Evolutionary conservation across 441 rosid species (phyloP).

Genomic region (Brassica balearica): DNA sequence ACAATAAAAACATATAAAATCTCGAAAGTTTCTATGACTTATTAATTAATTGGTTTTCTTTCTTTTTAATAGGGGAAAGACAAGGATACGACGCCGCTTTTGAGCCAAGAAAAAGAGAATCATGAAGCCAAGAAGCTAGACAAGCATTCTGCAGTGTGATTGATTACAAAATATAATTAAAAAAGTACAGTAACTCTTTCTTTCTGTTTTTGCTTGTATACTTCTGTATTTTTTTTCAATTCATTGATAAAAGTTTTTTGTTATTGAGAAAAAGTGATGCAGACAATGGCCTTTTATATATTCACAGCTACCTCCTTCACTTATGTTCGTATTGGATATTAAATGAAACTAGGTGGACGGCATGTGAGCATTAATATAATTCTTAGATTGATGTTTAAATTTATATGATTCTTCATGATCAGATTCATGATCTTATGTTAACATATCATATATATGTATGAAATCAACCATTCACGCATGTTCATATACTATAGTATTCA

Average conservation of each 20-base stretch:
- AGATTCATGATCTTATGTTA: too few species aligned
- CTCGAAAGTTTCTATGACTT: neutral
- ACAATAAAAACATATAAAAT: neutral
- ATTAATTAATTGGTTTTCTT: neutral
- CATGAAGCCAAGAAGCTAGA: slow-evolving; percentile 69
- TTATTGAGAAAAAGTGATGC: slow-evolving; percentile 6
- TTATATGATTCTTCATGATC: too few species aligned
- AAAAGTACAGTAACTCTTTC: slow-evolving; percentile 7
- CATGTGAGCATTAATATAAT: too few species aligned
- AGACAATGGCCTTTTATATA: neutral
- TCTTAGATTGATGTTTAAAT: too few species aligned
- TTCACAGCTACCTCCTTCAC: neutral
- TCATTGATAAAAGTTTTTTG: slow-evolving; percentile 40
- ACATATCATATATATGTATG: too few species aligned
- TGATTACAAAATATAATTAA: slow-evolving; percentile 40
- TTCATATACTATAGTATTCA: too few species aligned
- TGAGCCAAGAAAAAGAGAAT: slow-evolving; percentile 70
- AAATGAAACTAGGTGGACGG: too few species aligned
- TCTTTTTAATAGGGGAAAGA: slow-evolving; percentile 63
- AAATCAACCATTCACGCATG: too few species aligned
- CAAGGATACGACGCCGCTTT: slow-evolving; percentile 68
- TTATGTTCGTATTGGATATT: neutral
- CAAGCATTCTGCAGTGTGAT: slow-evolving; percentile 73
- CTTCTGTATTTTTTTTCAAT: slow-evolving; percentile 30
- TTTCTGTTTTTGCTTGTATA: slow-evolving; percentile 7